These are phyloP conservation scores for Astrephomene gubernaculifera DNA, from an alignment of 139 green algal species.

Conservation along the genomic window DNA sequence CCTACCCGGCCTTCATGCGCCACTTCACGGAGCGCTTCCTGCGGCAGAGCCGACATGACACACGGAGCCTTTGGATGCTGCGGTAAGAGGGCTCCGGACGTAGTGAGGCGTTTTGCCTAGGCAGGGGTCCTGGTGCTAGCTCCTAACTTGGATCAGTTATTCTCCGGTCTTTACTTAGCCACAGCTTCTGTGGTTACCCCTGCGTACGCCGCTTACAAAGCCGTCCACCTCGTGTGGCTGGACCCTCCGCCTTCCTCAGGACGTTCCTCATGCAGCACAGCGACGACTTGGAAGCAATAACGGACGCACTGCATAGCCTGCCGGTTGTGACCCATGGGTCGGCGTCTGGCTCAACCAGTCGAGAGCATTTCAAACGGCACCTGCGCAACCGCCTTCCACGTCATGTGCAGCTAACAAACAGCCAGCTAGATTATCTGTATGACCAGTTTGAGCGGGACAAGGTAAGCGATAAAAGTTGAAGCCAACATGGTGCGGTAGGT, in stretches of 20 bases:
- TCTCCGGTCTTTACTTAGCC: background rate
- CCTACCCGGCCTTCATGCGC: conserved; percentile 13
- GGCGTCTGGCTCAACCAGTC: background rate
- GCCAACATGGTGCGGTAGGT: background rate
- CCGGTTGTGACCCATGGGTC: background rate
- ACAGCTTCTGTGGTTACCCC: background rate
- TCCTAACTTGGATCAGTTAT: background rate
- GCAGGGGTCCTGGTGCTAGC: background rate
- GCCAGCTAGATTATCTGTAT: conserved; percentile 33
- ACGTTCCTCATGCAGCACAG: conserved; percentile 63
- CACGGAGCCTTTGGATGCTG: background rate
- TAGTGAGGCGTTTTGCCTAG: background rate
- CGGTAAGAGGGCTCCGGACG: background rate
- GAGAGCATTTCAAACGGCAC: background rate
- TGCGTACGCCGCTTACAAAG: background rate
- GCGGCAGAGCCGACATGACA: background rate
- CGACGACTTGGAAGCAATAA: conserved; percentile 61
- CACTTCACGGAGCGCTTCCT: conserved; percentile 23
- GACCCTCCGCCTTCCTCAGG: background rate
- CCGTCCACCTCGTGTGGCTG: background rate
- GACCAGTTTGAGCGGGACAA: conserved; percentile 27
- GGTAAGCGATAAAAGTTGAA: background rate
- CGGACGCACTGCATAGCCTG: conserved; percentile 15
- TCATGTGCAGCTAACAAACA: background rate
- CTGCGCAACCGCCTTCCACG: background rate